Conservation (phyloP, 345 rosid genomes). For the Conringia planisiliqua region DNA sequence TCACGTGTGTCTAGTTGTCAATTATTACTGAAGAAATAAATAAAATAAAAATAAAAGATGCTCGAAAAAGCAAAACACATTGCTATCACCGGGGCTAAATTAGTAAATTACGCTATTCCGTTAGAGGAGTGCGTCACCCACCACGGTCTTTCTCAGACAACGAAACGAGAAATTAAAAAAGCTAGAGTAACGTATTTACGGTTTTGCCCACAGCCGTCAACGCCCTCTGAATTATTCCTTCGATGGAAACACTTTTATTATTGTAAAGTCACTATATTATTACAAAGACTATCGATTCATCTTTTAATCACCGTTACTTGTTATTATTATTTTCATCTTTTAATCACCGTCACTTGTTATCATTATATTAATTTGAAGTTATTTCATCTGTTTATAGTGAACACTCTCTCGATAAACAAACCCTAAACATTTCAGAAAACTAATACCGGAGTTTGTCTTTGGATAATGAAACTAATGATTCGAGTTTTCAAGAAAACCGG, state of each 20-base stretch:
- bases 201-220: constrained; percentile 20
- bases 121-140: constrained; percentile 21
- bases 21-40: background rate
- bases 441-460: background rate
- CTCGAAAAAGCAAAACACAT: background rate
- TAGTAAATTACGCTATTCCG: background rate
- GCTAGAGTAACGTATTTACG: background rate
- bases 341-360: background rate
- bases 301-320: background rate
- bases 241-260: background rate
- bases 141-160: constrained; percentile 14
- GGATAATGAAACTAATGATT: background rate
- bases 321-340: background rate
- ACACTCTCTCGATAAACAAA: too few species aligned
- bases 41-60: background rate
- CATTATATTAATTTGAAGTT: too few species aligned
- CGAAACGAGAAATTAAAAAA: background rate
- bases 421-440: too few species aligned
- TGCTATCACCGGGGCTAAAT: background rate
- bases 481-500: background rate
- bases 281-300: background rate
- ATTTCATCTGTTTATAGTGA: too few species aligned
- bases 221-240: background rate
- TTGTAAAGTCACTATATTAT: too few species aligned
- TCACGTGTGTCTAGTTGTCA: constrained; percentile 17